Percentiles rank a stretch among this genome's conserved stretches.
Evolutionary conservation across 345 rosid genomes (phyloP).

Genomic region (Eucalyptus virginea): DNA sequence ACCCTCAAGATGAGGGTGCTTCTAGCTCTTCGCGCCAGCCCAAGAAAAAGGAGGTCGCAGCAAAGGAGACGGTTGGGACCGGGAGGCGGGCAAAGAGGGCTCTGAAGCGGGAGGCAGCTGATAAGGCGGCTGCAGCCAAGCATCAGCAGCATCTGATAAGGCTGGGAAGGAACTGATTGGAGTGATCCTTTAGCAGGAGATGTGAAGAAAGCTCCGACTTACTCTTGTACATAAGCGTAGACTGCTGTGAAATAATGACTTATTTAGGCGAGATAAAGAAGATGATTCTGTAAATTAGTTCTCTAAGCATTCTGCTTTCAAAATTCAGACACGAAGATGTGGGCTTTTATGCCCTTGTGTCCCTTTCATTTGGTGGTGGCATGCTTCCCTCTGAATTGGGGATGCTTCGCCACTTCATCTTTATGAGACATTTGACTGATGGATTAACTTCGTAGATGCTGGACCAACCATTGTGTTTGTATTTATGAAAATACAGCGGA

Average conservation of each 20-base stretch:
- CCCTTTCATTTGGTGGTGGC: not conserved
- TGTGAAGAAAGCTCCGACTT: not conserved
- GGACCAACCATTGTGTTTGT: not conserved
- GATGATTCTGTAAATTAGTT: not conserved
- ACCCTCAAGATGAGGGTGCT: conserved; percentile 22
- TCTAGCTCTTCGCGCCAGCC: conserved; percentile 48
- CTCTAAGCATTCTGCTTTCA: not conserved
- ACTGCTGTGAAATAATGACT: not conserved
- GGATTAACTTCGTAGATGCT: not conserved
- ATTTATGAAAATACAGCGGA: not conserved
- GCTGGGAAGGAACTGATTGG: conserved; percentile 4
- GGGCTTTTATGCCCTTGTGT: not conserved
- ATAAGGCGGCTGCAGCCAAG: conserved; percentile 65
- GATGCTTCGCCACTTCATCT: not conserved
- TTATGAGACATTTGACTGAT: not conserved
- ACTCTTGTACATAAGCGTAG: not conserved
- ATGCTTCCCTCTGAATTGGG: not conserved
- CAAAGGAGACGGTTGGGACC: conserved; percentile 35
- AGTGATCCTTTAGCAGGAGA: not conserved
- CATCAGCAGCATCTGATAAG: conserved; percentile 14
- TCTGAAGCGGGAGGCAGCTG: conserved; percentile 87
- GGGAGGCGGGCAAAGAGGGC: conserved; percentile 92
- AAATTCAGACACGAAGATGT: not conserved
- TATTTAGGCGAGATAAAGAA: not conserved
- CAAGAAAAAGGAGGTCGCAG: conserved; percentile 36